A percentile compares a stretch with the other conserved stretches of the same genome.
Conservation (phyloP, 139 green algal genomes). For the Chlamydomonas eustigma region DNA sequence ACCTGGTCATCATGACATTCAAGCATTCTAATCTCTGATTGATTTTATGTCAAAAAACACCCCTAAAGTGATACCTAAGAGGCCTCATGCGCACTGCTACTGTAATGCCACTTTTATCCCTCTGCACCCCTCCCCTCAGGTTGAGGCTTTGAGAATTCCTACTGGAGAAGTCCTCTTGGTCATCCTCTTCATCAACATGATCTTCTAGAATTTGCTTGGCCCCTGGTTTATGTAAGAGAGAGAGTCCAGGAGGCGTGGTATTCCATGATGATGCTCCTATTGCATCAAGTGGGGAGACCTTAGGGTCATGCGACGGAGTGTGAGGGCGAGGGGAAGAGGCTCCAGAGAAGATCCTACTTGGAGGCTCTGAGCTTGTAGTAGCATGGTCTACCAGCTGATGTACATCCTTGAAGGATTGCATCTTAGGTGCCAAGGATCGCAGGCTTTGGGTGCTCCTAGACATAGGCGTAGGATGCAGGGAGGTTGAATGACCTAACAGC, state of each 20-base stretch:
- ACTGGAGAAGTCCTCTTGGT: no score
- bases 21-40: background rate
- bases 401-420: background rate
- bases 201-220: no score
- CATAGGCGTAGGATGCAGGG: background rate
- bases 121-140: no score
- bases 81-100: background rate
- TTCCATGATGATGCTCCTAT: background rate
- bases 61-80: no score
- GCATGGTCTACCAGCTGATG: background rate
- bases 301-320: background rate
- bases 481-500: background rate
- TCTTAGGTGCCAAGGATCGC: background rate
- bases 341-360: background rate
- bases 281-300: background rate
- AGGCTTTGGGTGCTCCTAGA: background rate
- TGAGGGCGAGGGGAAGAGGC: background rate
- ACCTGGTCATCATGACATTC: background rate
- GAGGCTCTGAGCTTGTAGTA: background rate
- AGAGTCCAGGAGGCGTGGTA: no score
- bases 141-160: no score
- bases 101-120: background rate
- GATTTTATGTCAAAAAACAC: no score
- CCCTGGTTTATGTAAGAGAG: no score
- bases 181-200: no score